Evolutionary conservation across 345 rosid species (phyloP).

Genomic region (Arabis alpina): DNA sequence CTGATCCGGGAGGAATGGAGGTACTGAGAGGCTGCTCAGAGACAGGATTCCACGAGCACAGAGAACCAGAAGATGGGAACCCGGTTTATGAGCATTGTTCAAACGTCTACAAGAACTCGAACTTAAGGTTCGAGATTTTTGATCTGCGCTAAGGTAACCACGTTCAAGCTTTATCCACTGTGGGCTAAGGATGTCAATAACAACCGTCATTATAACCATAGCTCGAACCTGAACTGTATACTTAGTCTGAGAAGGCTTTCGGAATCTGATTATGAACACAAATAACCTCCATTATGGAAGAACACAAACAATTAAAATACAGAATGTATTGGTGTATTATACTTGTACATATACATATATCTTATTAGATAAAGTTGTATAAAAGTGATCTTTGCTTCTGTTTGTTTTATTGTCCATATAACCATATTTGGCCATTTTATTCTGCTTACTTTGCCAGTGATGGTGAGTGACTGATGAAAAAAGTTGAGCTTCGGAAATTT

Average conservation of each 20-base stretch:
- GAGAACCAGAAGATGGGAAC: conserved; percentile 73
- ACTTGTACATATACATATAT: too few species aligned
- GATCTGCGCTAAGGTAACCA: conserved; percentile 65
- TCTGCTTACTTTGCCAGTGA: not conserved
- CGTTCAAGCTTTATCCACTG: conserved; percentile 24
- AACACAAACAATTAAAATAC: conserved; percentile 11
- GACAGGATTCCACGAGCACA: conserved; percentile 73
- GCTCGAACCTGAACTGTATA: conserved; percentile 7
- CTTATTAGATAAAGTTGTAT: not conserved
- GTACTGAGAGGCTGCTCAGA: conserved; percentile 68
- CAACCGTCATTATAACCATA: conserved; percentile 17
- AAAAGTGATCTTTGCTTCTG: not conserved
- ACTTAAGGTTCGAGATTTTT: conserved; percentile 87
- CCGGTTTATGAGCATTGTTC: conserved; percentile 73
- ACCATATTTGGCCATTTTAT: not conserved
- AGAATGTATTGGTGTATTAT: not conserved
- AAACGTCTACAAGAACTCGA: conserved; percentile 78
- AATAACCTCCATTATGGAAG: not conserved
- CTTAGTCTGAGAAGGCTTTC: conserved; percentile 4
- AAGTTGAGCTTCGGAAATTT: not conserved
- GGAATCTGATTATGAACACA: conserved; percentile 21
- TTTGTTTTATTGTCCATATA: conserved; percentile 3
- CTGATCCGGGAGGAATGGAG: conserved; percentile 80
- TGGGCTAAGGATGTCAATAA: conserved; percentile 16
- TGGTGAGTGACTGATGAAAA: conserved; percentile 5